Evolutionary conservation across 202 grass and related monocot genomes (phyloP).

Genomic region (Brachypodium distachyon): DNA sequence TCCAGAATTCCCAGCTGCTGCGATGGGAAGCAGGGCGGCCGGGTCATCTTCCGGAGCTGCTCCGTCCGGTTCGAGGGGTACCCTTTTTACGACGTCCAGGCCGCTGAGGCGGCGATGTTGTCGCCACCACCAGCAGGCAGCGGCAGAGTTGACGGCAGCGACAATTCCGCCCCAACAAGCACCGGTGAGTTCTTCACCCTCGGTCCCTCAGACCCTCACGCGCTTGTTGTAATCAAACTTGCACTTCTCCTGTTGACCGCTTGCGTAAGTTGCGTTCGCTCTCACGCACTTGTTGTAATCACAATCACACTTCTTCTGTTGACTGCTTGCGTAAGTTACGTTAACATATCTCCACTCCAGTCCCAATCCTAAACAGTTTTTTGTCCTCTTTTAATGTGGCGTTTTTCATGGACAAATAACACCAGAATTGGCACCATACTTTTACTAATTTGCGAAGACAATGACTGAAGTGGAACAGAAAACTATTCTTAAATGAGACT

Average conservation of each 20-base stretch:
- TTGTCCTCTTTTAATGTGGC: no score
- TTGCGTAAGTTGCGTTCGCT: neutral
- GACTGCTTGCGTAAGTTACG: neutral
- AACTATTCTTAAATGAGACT: neutral
- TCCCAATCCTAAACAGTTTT: no score
- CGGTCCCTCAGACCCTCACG: neutral
- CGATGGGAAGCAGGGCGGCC: neutral
- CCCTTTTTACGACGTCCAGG: slow-evolving; percentile 19
- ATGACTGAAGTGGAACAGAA: neutral
- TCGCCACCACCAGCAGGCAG: neutral
- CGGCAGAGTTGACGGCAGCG: neutral
- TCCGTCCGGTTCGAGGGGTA: slow-evolving; percentile 19
- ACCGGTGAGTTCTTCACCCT: neutral
- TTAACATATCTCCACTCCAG: no score
- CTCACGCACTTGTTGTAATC: neutral
- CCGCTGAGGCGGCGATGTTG: neutral
- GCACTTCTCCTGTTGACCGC: neutral
- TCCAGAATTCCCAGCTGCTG: fast-evolving
- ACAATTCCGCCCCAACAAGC: neutral
- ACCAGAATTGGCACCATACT: no score
- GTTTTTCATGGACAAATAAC: no score
- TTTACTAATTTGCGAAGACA: no score
- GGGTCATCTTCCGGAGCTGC: neutral
- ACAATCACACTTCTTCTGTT: neutral
- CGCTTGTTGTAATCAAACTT: neutral